Conservation (phyloP, 2,329 filamentous ascomycete species). For the Hymenoscyphus fructigenus region DNA sequence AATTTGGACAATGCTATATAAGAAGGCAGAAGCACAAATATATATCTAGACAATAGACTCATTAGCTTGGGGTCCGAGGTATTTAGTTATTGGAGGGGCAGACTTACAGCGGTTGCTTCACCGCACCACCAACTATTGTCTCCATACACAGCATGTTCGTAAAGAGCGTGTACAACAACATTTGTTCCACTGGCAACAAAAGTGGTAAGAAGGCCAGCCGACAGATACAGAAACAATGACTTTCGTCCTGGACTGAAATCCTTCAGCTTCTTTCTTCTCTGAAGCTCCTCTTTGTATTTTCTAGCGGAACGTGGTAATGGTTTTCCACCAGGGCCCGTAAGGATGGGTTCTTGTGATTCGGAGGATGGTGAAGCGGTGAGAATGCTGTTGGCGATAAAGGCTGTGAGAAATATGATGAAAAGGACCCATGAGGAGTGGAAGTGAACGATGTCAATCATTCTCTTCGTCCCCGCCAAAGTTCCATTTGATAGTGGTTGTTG, state of each 20-base stretch:
- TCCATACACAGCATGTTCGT: constrained; percentile 43
- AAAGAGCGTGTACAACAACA: constrained; percentile 72
- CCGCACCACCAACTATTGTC: constrained; percentile 79
- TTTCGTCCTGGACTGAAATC: constrained; percentile 67
- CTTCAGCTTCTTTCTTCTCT: constrained; percentile 41
- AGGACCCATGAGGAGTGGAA: constrained; percentile 62
- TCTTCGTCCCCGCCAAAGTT: constrained; percentile 12
- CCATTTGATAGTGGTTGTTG: constrained; percentile 21
- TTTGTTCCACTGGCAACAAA: constrained; percentile 74
- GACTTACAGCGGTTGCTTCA: constrained; percentile 70
- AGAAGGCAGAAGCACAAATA: constrained; percentile 78
- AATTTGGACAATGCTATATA: constrained; percentile 82
- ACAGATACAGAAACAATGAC: constrained; percentile 72
- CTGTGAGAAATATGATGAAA: constrained; percentile 61
- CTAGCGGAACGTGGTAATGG: constrained; percentile 60
- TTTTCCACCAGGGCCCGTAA: constrained; percentile 82
- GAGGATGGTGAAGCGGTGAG: constrained; percentile 44
- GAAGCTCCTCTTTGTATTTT: constrained; percentile 45
- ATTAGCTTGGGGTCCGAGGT: constrained; percentile 20
- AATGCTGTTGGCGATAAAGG: constrained; percentile 62
- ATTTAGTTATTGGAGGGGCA: constrained; percentile 6
- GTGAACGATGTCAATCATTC: constrained; percentile 34
- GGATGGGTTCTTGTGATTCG: constrained; percentile 39
- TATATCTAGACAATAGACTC: constrained; percentile 63
- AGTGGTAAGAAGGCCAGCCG: constrained; percentile 67